Conservation (phyloP, 1,284 basidiomycete genomes). For the Coriolopsis trogii region DNA sequence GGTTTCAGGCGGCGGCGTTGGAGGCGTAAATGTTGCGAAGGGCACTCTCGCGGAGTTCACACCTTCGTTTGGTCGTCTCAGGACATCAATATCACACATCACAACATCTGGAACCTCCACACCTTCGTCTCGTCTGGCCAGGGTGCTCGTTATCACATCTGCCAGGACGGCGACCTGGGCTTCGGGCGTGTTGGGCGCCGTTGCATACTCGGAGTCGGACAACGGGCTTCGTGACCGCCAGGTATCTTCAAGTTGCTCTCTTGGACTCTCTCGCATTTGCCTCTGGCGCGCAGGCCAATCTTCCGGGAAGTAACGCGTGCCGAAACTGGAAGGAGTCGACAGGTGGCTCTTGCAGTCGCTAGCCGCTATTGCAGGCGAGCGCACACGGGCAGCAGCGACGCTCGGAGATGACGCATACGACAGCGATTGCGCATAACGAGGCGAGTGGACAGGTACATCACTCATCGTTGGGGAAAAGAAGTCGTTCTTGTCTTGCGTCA, state of each 20-base stretch:
- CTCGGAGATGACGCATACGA: slow-evolving; percentile 11
- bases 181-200: slow-evolving; percentile 9
- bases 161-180: neutral
- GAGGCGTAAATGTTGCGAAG: no score
- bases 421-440: slow-evolving; percentile 13
- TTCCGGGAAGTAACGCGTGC: slow-evolving; percentile 14
- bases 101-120: no score
- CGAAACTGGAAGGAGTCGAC: slow-evolving; percentile 13
- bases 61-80: no score
- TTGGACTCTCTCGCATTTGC: neutral
- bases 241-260: neutral
- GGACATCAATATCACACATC: no score
- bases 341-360: slow-evolving; percentile 15
- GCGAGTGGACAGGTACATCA: no score
- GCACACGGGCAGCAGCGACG: neutral
- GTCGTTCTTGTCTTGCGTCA: slow-evolving; percentile 7
- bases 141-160: neutral
- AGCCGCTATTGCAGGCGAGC: slow-evolving; percentile 11
- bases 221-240: neutral
- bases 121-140: no score
- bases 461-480: slow-evolving; percentile 1
- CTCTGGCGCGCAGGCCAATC: slow-evolving; percentile 10
- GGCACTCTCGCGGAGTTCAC: no score
- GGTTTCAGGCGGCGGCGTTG: no score
- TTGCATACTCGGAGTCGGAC: slow-evolving; percentile 8